These are phyloP conservation scores for carrot (Daucus carota) DNA, from an alignment of 129 eudicot species.

Conservation along the genomic window DNA sequence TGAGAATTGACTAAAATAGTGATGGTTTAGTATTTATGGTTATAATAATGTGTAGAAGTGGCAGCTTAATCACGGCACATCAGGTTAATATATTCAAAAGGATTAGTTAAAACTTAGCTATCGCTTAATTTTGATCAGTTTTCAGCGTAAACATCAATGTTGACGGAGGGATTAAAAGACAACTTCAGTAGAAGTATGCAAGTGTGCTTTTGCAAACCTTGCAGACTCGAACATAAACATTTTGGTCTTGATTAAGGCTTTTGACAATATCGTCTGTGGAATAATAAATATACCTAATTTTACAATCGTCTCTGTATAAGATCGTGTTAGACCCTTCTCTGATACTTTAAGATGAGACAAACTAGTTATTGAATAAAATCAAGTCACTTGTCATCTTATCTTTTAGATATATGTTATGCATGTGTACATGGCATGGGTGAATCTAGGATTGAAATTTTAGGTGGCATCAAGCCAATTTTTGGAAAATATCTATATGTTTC, in stretches of 20 bases:
- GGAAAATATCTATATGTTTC: too few relatives aligned
- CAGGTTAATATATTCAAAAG: background rate
- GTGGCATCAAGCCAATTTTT: too few relatives aligned
- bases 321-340: too few relatives aligned
- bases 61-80: background rate
- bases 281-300: too few relatives aligned
- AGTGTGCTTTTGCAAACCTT: constrained; percentile 2
- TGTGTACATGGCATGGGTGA: too few relatives aligned
- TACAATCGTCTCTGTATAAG: too few relatives aligned
- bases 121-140: background rate
- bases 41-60: background rate
- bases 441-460: too few relatives aligned
- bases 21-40: background rate
- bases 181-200: background rate
- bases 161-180: background rate
- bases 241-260: background rate
- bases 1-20: constrained; percentile 13
- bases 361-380: too few relatives aligned
- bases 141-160: background rate
- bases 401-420: too few relatives aligned
- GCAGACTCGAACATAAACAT: background rate
- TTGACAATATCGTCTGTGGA: too few relatives aligned
- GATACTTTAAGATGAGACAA: too few relatives aligned
- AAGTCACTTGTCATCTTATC: too few relatives aligned
- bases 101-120: background rate